Evolutionary conservation across 1,284 basidiomycete species (phyloP), one percentile per base, ranked within the genome.

Genomic region (Ceratobasidium sp.): DNA sequence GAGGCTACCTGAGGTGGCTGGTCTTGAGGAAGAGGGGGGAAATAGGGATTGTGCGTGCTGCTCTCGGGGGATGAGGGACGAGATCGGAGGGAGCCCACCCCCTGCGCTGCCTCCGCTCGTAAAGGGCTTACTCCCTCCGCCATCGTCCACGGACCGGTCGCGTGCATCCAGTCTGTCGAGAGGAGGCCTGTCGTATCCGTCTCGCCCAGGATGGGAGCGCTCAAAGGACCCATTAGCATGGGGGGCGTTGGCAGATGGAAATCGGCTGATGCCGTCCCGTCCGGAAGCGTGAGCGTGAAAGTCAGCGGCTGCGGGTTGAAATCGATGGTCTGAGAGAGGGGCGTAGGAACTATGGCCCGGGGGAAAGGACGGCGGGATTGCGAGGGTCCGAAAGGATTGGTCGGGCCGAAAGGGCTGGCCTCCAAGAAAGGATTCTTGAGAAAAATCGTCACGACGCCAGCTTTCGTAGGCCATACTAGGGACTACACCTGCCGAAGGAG

Each of bases 11-110:
- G 67, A 39, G 50, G 67, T 57, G 57, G 67, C 56, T 44, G 53
- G 47, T 52, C 57, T 39, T 47, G 42, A 14, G 56, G 49, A 7
- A 71, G 56, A 57, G 70, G 70, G 42, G 70, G 70, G 64, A 71
- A 71, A 57, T 68, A 71, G 39, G 70, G 70, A 71, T 71, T 71
- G 70, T 71, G 64, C 11, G 33, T 36, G 33, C 33, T 36, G 60
- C 25, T 64, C 60, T 44, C 58, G 69, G 69, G 58, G 47, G 69
- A 69, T 60, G 69, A 69, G 50, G 50, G 58, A 52, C 54, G 69
- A 62, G 69, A 69, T 69, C 23, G 69, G 58, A 64, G 69, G 69
- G 57, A 69, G 69, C 49, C 58, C 54, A 53, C 56, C 56, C 56
- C 68, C 68, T 58, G 68, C 57, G 56, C 56, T 69, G 68, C 56